Percentiles rank a stretch among this genome's conserved stretches.
phyloP scores from a whole-genome alignment of 2,329 filamentous ascomycete genomes.

The Zymoseptoria crescenta region DNA sequence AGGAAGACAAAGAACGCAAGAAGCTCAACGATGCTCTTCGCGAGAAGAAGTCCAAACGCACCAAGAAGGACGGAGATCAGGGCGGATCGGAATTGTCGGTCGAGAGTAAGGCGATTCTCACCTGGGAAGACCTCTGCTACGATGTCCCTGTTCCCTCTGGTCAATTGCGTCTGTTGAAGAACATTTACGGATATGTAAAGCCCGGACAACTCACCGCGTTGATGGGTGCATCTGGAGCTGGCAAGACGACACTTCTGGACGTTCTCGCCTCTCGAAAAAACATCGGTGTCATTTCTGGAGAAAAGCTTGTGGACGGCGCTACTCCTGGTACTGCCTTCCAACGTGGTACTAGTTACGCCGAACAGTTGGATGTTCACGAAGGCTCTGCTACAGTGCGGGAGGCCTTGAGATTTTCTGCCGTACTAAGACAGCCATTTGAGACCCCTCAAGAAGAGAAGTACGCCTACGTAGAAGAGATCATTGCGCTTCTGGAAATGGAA shows the following conservation, averaged over 20 bases:
- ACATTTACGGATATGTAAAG: slow-evolving; percentile 43
- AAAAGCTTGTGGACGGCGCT: slow-evolving; percentile 54
- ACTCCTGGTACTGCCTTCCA: slow-evolving; percentile 52
- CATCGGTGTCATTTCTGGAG: slow-evolving; percentile 56
- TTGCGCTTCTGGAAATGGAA: slow-evolving; percentile 58
- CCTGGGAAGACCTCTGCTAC: slow-evolving; percentile 46
- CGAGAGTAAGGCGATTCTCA: slow-evolving; percentile 48
- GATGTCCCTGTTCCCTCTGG: slow-evolving; percentile 43
- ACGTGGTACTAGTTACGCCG: slow-evolving; percentile 56
- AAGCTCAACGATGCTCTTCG: slow-evolving; percentile 56
- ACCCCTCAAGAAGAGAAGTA: slow-evolving; percentile 54
- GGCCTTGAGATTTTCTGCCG: slow-evolving; percentile 58
- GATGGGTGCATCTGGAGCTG: slow-evolving; percentile 56
- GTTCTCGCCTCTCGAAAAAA: slow-evolving; percentile 61
- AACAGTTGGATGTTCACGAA: slow-evolving; percentile 60
- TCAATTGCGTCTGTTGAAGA: slow-evolving; percentile 38
- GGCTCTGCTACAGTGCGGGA: slow-evolving; percentile 56
- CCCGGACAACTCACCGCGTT: slow-evolving; percentile 44
- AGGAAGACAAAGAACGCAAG: slow-evolving; percentile 59
- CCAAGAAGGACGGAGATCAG: slow-evolving; percentile 36
- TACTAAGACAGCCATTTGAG: slow-evolving; percentile 54
- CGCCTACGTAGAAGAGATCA: slow-evolving; percentile 58
- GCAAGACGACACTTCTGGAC: slow-evolving; percentile 78
- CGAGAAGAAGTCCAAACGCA: slow-evolving; percentile 50
- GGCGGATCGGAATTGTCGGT: slow-evolving; percentile 43